Percentiles rank a stretch among this genome's conserved stretches.
These are phyloP conservation scores for Huntiella bhutanensis DNA, from an alignment of 2,329 filamentous ascomycete genomes.

Conservation along the genomic window DNA sequence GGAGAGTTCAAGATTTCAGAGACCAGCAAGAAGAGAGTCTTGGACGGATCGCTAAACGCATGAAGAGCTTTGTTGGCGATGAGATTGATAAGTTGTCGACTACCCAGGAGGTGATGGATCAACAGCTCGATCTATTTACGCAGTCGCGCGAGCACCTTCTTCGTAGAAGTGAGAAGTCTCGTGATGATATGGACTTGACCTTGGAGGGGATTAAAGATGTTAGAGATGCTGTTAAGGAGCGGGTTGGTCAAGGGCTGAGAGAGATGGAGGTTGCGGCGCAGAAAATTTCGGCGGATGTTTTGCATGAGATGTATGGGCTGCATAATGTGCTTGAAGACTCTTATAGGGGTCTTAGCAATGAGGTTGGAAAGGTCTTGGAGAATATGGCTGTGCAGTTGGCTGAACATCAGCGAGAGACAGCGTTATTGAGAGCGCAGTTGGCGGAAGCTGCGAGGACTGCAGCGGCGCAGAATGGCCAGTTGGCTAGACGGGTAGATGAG, in stretches of 20 bases:
- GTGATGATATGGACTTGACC: constrained; percentile 75
- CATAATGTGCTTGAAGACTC: constrained; percentile 51
- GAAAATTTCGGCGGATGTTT: constrained; percentile 8
- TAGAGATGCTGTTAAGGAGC: constrained; percentile 61
- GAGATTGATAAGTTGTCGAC: constrained; percentile 35
- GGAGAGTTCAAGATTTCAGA: constrained; percentile 53
- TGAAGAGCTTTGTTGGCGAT: constrained; percentile 52
- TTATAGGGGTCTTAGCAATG: constrained; percentile 63
- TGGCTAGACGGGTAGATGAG: constrained; percentile 52
- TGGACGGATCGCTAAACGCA: constrained; percentile 44
- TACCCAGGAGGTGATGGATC: constrained; percentile 51
- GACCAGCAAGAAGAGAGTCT: constrained; percentile 55
- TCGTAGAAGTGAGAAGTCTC: constrained; percentile 47
- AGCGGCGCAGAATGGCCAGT: constrained; percentile 43
- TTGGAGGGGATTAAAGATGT: constrained; percentile 56
- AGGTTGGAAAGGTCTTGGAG: constrained; percentile 66
- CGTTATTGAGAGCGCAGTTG: constrained; percentile 7
- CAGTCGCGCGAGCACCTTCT: constrained; percentile 49
- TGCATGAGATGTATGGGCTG: constrained; percentile 8
- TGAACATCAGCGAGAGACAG: constrained; percentile 1
- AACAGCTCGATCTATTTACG: constrained; percentile 49
- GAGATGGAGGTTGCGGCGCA: constrained; percentile 7
- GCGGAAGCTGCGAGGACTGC: constrained; percentile 1
- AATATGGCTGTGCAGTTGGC: constrained; percentile 34
- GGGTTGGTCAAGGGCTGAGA: constrained; percentile 6